A percentile compares a stretch with the other conserved stretches of the same genome.
Conservation (phyloP, 2,329 filamentous ascomycete species). For the Pseudogymnoascus verrucosus region DNA sequence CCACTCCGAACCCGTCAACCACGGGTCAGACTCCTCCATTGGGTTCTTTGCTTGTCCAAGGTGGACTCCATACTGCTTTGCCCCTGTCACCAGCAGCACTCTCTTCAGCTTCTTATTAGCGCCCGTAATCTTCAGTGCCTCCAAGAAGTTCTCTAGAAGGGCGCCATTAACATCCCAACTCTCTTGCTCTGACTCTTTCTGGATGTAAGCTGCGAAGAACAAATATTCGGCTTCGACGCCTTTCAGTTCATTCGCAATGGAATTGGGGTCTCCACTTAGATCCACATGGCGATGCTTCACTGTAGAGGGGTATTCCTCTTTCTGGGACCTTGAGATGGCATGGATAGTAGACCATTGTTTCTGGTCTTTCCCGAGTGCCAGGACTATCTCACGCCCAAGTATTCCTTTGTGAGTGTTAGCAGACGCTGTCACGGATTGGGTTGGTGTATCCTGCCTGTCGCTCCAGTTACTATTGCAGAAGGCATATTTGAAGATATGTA, state of each 20-base stretch:
- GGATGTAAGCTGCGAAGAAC: constrained; percentile 32
- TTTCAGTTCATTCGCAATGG: constrained; percentile 27
- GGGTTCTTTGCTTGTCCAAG: constrained; percentile 40
- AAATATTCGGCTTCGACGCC: constrained; percentile 27
- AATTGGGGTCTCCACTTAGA: constrained; percentile 22
- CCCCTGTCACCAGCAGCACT: constrained; percentile 41
- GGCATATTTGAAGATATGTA: constrained; percentile 11
- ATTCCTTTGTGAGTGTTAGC: constrained; percentile 16
- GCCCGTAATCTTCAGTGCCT: constrained; percentile 36
- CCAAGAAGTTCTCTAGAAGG: constrained; percentile 41
- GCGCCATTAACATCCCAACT: constrained; percentile 30
- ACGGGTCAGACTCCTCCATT: constrained; percentile 39
- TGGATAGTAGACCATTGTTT: constrained; percentile 28
- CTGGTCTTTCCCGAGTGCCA: constrained; percentile 25
- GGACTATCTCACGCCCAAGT: constrained; percentile 29
- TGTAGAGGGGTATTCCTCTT: constrained; percentile 27
- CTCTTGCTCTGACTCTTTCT: constrained; percentile 27
- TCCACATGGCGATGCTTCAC: constrained; percentile 30
- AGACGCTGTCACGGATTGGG: background rate
- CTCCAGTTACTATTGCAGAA: constrained; percentile 17
- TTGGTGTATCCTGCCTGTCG: constrained; percentile 18
- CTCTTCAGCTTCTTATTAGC: constrained; percentile 36
- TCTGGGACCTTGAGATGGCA: constrained; percentile 29
- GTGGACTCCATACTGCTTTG: constrained; percentile 47
- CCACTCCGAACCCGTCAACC: constrained; percentile 31